Percentiles rank a stretch among this genome's conserved stretches.
These are phyloP conservation scores for Canariomyces notabilis DNA, from an alignment of 2,329 filamentous ascomycete genomes.

Conservation along the genomic window DNA sequence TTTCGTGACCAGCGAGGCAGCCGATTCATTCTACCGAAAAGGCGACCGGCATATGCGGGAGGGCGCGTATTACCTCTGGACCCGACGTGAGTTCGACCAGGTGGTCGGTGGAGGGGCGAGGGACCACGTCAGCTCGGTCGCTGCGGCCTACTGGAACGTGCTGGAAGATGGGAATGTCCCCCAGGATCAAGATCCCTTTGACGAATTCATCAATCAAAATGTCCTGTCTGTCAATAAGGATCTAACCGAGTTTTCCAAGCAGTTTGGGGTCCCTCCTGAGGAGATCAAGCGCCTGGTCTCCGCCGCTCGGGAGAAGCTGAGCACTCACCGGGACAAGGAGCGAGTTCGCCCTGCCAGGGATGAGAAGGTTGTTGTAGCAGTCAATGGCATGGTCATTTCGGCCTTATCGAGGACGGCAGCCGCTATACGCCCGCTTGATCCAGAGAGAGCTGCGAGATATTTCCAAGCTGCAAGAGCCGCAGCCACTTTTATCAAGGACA, in stretches of 20 bases:
- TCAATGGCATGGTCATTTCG: constrained; percentile 85
- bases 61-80: constrained; percentile 95
- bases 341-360: constrained; percentile 74
- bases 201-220: constrained; percentile 93
- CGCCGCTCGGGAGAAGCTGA: constrained; percentile 62
- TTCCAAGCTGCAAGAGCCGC: constrained; percentile 62
- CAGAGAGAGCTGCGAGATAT: constrained; percentile 55
- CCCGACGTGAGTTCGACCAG: constrained; percentile 74
- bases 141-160: constrained; percentile 81
- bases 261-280: constrained; percentile 66
- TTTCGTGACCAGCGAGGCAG: constrained; percentile 84
- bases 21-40: constrained; percentile 72
- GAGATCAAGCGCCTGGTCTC: constrained; percentile 65
- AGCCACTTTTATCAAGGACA: constrained; percentile 64
- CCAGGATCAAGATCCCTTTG: constrained; percentile 76
- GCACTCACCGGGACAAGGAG: constrained; percentile 65
- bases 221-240: constrained; percentile 70
- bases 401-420: constrained; percentile 72
- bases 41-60: constrained; percentile 78
- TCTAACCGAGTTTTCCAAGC: constrained; percentile 62
- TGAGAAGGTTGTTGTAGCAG: constrained; percentile 80
- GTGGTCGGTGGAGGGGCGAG: constrained; percentile 54
- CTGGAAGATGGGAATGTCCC: constrained; percentile 80
- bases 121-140: constrained; percentile 61
- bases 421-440: constrained; percentile 57